Percentiles rank a stretch among this genome's conserved stretches.
These are phyloP conservation scores for Backusella circina DNA, from an alignment of 192 early-diverging fungal genomes.

Conservation along the genomic window DNA sequence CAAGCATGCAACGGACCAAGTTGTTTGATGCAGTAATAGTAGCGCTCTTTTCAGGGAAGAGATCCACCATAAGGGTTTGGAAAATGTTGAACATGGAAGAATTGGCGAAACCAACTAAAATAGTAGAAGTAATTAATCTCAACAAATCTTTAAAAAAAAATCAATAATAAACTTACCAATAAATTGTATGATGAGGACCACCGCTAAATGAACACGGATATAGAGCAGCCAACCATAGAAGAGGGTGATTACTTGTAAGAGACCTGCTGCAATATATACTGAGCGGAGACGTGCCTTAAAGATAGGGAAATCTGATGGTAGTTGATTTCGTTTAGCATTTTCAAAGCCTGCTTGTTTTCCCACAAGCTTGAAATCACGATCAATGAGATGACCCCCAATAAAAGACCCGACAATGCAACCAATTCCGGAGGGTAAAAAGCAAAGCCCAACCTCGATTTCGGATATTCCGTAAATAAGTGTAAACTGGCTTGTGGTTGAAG, in stretches of 20 bases:
- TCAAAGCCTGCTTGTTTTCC: background rate
- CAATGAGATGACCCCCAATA: constrained; percentile 22
- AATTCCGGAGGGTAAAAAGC: constrained; percentile 39
- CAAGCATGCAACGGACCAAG: constrained; percentile 22
- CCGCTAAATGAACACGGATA: constrained; percentile 8
- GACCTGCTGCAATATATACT: constrained; percentile 8
- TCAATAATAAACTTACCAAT: constrained; percentile 12
- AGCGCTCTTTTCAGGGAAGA: constrained; percentile 25
- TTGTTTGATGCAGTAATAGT: constrained; percentile 30
- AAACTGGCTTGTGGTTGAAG: constrained; percentile 37
- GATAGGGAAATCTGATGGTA: constrained; percentile 6
- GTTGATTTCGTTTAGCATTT: background rate
- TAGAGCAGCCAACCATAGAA: constrained; percentile 26
- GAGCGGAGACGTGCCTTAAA: constrained; percentile 19
- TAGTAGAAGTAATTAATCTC: background rate
- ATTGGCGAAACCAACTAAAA: background rate
- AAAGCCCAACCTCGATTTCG: constrained; percentile 37
- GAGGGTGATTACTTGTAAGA: constrained; percentile 12
- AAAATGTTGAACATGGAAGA: constrained; percentile 20
- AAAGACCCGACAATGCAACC: constrained; percentile 40
- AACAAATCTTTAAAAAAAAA: background rate
- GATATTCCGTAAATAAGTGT: constrained; percentile 25
- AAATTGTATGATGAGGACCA: constrained; percentile 23
- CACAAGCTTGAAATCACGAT: background rate
- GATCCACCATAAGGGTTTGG: constrained; percentile 25